Conservation (phyloP, 495 filamentous ascomycete species). For the Penicillium roqueforti region DNA sequence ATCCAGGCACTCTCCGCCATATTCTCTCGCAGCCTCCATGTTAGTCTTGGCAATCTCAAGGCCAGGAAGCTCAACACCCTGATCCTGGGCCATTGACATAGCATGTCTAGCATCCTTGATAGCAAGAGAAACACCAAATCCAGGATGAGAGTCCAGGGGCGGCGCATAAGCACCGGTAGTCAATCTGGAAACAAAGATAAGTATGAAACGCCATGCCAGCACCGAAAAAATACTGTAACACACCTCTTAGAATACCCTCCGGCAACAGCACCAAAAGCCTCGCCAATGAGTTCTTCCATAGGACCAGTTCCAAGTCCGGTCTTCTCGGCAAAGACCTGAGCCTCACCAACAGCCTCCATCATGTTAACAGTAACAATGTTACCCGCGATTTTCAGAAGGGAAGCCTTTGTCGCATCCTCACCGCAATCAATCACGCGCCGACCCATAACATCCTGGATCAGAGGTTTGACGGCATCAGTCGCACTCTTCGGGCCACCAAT, state of each 20-base stretch:
- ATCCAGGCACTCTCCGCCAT: conserved; percentile 42
- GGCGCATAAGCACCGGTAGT: conserved; percentile 46
- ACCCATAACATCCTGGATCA: conserved; percentile 46
- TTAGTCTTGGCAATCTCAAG: conserved; percentile 35
- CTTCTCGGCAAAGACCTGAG: conserved; percentile 53
- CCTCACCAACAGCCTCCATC: conserved; percentile 51
- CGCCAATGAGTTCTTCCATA: conserved; percentile 49
- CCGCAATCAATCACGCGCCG: conserved; percentile 46
- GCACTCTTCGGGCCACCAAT: conserved; percentile 39
- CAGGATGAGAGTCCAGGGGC: conserved; percentile 36
- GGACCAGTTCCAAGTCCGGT: conserved; percentile 47
- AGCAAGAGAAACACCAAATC: conserved; percentile 43
- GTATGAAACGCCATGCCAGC: not conserved
- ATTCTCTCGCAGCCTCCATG: conserved; percentile 41
- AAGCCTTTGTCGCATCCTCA: conserved; percentile 43
- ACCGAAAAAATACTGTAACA: not conserved
- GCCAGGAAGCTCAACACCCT: conserved; percentile 37
- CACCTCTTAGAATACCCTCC: conserved; percentile 48
- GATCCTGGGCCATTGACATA: conserved; percentile 33
- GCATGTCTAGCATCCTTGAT: conserved; percentile 48
- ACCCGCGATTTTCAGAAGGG: conserved; percentile 46
- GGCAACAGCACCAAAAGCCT: conserved; percentile 49
- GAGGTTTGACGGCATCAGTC: conserved; percentile 35
- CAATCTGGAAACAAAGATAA: conserved; percentile 22
- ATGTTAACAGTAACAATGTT: conserved; percentile 47